A percentile compares a stretch with the other conserved stretches of the same genome.
phyloP scores from a whole-genome alignment of 169 alveolate species.

The Perkinsus marinus region DNA sequence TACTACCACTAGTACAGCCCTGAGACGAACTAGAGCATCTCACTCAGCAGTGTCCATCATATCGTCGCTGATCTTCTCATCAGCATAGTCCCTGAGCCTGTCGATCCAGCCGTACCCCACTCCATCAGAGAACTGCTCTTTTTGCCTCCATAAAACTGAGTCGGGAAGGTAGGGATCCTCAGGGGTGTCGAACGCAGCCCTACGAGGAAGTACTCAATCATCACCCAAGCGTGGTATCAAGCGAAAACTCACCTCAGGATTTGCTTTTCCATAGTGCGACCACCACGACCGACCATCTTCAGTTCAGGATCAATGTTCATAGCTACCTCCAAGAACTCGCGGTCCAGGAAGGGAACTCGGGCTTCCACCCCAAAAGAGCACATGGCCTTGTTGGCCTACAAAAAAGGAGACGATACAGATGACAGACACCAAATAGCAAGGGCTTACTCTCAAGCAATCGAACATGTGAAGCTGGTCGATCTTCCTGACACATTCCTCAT shows the following conservation, averaged over 20 bases:
- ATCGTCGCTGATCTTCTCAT: slow-evolving; percentile 33
- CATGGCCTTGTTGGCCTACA: slow-evolving; percentile 55
- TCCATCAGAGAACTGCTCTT: slow-evolving; percentile 64
- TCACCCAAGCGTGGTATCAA: neutral
- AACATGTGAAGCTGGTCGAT: slow-evolving; percentile 47
- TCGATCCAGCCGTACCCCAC: slow-evolving; percentile 53
- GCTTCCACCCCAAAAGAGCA: slow-evolving; percentile 73
- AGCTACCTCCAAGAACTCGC: slow-evolving; percentile 39
- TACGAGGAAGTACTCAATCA: slow-evolving; percentile 1
- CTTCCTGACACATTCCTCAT: slow-evolving; percentile 53
- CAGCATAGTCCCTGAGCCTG: slow-evolving; percentile 38
- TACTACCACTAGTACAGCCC: slow-evolving; percentile 3
- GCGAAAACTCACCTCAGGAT: neutral
- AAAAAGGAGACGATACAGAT: too few relatives aligned
- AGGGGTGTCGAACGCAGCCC: slow-evolving; percentile 51
- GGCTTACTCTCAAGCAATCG: slow-evolving; percentile 47
- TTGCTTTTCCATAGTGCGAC: neutral
- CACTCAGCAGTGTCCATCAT: slow-evolving; percentile 13
- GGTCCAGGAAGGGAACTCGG: slow-evolving; percentile 67
- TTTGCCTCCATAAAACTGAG: slow-evolving; percentile 62
- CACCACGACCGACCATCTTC: slow-evolving; percentile 20
- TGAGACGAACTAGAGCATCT: neutral
- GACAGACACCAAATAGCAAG: too few relatives aligned
- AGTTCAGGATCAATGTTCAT: slow-evolving; percentile 37
- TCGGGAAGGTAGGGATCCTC: slow-evolving; percentile 54